phyloP scores from a whole-genome alignment of 495 filamentous ascomycete genomes.

The Bryoglossum gracile region DNA sequence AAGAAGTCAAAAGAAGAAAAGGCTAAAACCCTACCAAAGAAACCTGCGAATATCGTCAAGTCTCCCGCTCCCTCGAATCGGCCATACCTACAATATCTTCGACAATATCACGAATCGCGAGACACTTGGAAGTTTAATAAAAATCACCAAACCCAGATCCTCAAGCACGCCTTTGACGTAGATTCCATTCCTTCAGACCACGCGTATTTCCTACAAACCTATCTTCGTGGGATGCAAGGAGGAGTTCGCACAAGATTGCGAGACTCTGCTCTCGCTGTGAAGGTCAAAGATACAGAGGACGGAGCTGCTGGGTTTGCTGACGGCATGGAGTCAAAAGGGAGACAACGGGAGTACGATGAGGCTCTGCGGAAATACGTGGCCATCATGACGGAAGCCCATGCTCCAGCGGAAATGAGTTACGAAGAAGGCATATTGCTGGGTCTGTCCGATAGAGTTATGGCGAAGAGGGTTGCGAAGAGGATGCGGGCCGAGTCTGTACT shows the following conservation, averaged over 20 bases:
- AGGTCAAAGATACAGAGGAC: constrained; percentile 40
- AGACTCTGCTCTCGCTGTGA: constrained; percentile 52
- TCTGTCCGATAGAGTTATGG: constrained; percentile 16
- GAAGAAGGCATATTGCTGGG: constrained; percentile 18
- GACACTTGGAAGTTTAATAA: constrained; percentile 90
- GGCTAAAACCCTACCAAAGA: constrained; percentile 11
- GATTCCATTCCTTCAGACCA: constrained; percentile 57
- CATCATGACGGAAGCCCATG: constrained; percentile 11
- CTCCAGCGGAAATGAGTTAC: constrained; percentile 29
- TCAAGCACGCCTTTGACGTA: constrained; percentile 72
- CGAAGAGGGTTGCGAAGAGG: constrained; percentile 18
- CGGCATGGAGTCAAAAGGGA: constrained; percentile 32
- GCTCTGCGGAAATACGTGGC: constrained; percentile 36
- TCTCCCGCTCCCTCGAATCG: constrained; percentile 33
- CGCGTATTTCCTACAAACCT: constrained; percentile 55
- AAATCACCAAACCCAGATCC: constrained; percentile 69
- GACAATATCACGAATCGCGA: constrained; percentile 57
- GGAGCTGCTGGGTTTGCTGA: constrained; percentile 33
- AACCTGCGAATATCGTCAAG: constrained; percentile 32
- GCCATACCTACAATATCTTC: constrained; percentile 66
- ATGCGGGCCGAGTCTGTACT: constrained; percentile 21
- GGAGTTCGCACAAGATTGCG: constrained; percentile 54
- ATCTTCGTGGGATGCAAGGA: constrained; percentile 66
- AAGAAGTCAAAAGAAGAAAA: constrained; percentile 30
- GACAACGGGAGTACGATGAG: constrained; percentile 42